A percentile compares a stretch with the other conserved stretches of the same genome.
phyloP scores from a whole-genome alignment of 2,329 filamentous ascomycete genomes.

The Periconia sp. region DNA sequence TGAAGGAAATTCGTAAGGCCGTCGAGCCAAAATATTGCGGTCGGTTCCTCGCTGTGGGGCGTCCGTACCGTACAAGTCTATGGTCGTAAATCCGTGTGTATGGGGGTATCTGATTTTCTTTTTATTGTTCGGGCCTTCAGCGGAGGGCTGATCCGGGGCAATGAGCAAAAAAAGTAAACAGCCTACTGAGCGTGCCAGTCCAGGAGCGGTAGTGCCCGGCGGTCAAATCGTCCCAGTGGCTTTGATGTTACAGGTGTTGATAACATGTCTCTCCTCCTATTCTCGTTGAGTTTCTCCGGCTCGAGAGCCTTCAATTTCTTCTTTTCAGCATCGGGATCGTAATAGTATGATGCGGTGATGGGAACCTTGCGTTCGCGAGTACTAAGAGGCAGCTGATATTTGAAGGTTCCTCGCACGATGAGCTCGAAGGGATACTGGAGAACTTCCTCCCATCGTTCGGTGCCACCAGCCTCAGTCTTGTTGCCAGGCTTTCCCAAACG shows the following conservation, averaged over 20 bases:
- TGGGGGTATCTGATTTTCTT: constrained; percentile 43
- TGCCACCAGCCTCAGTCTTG: constrained; percentile 80
- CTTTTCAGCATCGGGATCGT: constrained; percentile 43
- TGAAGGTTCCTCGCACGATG: constrained; percentile 87
- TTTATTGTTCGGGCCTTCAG: constrained; percentile 14
- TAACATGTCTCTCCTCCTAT: constrained; percentile 11
- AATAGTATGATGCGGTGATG: constrained; percentile 48
- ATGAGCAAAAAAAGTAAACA: constrained; percentile 25
- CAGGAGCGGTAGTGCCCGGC: constrained; percentile 24
- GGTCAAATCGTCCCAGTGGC: constrained; percentile 35
- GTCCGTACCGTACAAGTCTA: constrained; percentile 30
- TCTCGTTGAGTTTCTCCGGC: constrained; percentile 9
- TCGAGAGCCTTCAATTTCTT: constrained; percentile 31
- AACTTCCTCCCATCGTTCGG: constrained; percentile 87
- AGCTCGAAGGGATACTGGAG: constrained; percentile 92
- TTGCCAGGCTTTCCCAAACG: constrained; percentile 85
- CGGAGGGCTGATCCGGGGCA: constrained; percentile 17
- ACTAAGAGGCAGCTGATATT: constrained; percentile 73
- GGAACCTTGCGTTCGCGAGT: constrained; percentile 60
- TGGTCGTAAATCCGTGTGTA: constrained; percentile 46
- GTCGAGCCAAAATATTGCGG: not conserved
- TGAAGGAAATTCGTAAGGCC: constrained; percentile 3
- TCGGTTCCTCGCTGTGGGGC: not conserved
- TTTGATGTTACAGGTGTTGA: constrained; percentile 30
- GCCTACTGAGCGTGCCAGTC: constrained; percentile 20